Evolutionary conservation across 179 eudicot species (phyloP), one percentile per base, ranked within the genome.

Genomic region (Heliamphora pulchella): DNA sequence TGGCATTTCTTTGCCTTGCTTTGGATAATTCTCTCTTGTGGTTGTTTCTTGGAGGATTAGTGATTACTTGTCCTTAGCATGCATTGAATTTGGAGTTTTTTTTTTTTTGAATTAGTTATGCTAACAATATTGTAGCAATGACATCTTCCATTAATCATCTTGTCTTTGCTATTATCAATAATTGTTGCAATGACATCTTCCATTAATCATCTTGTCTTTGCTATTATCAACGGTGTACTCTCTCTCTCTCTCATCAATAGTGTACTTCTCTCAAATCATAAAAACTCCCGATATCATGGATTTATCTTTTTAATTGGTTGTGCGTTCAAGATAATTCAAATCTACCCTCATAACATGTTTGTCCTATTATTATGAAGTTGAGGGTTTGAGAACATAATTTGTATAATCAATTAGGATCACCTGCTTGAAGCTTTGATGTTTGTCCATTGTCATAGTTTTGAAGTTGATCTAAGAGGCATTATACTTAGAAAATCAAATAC

Each of bases 391-490:
- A 7, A 7, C 50, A 39, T 39, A 41, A 39, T 17, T 41, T 59
- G 58, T 20, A 9, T 55, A 50, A 57, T 9, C 17, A 62, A 18
- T 9, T 44, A 17, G 53, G 39, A 43, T 43, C 31, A 61, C 8
- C n/a, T 44, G n/a, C 6, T 61, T 10, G 1, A 44, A n/a, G 2
- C 7, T 9, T 59, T 54, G 5, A 10, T 44, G 7, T 10, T 9
- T 76, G 68, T n/a, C 68, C 9, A 5, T 61, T 59, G 5, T 46
- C 51, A 61, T 44, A 53, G 54, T 76, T 76, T 76, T 76, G 67
- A 62, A 18, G 20, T 17, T 5, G 43, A 43, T 76, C 55, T 18
- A 46, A 18, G 53, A 76, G 68, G 57, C 15, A 18, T 43, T 53
- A 41, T 58, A 55, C 51, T 31, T 76, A 8, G 57, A 71, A 71